These are phyloP conservation scores for Metschnikowia reukaufii DNA, from an alignment of 805 yeast species.

Conservation along the genomic window DNA sequence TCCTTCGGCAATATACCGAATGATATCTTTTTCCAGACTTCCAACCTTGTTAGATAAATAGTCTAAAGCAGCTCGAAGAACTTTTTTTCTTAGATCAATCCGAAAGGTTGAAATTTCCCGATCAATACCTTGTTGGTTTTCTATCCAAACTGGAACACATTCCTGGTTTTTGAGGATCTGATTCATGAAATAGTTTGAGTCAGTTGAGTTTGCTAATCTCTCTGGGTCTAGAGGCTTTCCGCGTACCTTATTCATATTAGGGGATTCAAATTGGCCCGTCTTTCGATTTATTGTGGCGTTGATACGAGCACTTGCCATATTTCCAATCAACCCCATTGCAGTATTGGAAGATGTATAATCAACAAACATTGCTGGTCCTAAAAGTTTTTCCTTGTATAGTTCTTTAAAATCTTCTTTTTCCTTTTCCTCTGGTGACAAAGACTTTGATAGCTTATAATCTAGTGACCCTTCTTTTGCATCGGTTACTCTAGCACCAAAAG, in stretches of 20 bases:
- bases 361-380: constrained; percentile 55
- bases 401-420: constrained; percentile 50
- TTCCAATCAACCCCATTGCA: constrained; percentile 52
- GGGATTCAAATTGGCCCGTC: constrained; percentile 66
- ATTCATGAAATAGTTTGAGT: constrained; percentile 70
- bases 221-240: constrained; percentile 59
- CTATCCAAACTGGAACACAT: constrained; percentile 88
- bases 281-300: constrained; percentile 62
- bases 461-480: constrained; percentile 64
- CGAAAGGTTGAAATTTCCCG: constrained; percentile 50
- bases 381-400: constrained; percentile 60
- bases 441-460: constrained; percentile 58
- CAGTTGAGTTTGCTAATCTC: constrained; percentile 61
- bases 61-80: constrained; percentile 1
- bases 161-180: constrained; percentile 74
- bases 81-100: constrained; percentile 31
- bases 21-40: background rate
- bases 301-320: constrained; percentile 73
- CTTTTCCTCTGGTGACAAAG: constrained; percentile 30
- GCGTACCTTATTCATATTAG: constrained; percentile 45
- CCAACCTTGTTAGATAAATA: background rate
- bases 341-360: constrained; percentile 42
- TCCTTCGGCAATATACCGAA: background rate
- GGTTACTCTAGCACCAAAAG: constrained; percentile 44
- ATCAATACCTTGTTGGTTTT: constrained; percentile 62